A percentile compares a stretch with the other conserved stretches of the same genome.
Conservation (phyloP, 1,284 basidiomycete genomes). For the Boletus mariae region DNA sequence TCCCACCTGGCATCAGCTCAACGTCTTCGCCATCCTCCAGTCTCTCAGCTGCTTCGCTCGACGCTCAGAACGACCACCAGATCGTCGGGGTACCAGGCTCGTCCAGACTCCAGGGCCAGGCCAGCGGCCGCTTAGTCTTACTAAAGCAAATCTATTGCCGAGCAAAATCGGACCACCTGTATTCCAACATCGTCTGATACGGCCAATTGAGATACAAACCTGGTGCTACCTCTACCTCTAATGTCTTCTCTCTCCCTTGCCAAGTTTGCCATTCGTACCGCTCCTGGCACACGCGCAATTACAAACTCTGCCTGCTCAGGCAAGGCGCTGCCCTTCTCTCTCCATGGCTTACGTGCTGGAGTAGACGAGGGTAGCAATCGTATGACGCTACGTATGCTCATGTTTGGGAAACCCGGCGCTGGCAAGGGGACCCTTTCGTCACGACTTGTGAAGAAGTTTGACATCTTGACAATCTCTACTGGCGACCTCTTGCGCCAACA, state of each 20-base stretch:
- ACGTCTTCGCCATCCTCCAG: background rate
- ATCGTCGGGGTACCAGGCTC: background rate
- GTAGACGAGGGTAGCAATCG: slow-evolving; percentile 35
- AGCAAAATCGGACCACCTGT: slow-evolving; percentile 8
- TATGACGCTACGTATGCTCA: slow-evolving; percentile 64
- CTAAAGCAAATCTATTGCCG: background rate
- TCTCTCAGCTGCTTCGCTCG: background rate
- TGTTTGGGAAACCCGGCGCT: slow-evolving; percentile 80
- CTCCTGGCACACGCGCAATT: slow-evolving; percentile 30
- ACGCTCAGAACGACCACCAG: slow-evolving; percentile 1
- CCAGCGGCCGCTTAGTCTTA: slow-evolving; percentile 1
- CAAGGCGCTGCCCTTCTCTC: slow-evolving; percentile 51
- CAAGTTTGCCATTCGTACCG: slow-evolving; percentile 13
- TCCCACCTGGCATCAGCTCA: background rate
- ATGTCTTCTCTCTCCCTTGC: slow-evolving; percentile 23
- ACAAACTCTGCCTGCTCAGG: slow-evolving; percentile 39
- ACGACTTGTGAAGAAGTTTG: slow-evolving; percentile 72
- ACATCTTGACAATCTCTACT: slow-evolving; percentile 71
- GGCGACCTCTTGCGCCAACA: slow-evolving; percentile 81
- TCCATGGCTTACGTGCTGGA: slow-evolving; percentile 40
- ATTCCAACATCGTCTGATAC: slow-evolving; percentile 18
- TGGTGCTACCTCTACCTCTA: background rate
- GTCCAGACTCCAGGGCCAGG: background rate
- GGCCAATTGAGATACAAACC: slow-evolving; percentile 16
- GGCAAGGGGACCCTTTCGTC: slow-evolving; percentile 78